Percentiles rank a stretch among this genome's conserved stretches.
Evolutionary conservation across 495 filamentous ascomycete genomes (phyloP).

Genomic region (Podospora didyma): DNA sequence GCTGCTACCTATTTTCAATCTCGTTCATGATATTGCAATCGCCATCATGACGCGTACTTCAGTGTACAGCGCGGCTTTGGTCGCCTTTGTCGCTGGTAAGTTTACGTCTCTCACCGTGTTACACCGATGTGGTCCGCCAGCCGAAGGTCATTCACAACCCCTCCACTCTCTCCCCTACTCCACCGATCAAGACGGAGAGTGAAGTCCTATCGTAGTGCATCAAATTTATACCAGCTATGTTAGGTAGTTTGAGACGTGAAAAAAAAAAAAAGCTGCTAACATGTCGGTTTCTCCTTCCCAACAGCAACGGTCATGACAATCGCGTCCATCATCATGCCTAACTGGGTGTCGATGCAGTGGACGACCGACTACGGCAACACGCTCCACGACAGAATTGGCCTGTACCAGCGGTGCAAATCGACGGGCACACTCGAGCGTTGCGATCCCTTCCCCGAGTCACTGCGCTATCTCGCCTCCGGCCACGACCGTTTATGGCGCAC

Average conservation of each 20-base stretch:
- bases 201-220: too few species aligned
- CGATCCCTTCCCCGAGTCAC: slow-evolving; percentile 42
- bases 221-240: too few species aligned
- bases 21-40: not conserved
- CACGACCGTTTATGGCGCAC: slow-evolving; percentile 74
- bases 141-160: too few species aligned
- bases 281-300: too few species aligned
- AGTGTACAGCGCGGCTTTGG: slow-evolving; percentile 55
- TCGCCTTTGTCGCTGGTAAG: slow-evolving; percentile 59
- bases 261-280: too few species aligned
- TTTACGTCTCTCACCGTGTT: slow-evolving; percentile 25
- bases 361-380: slow-evolving; percentile 44
- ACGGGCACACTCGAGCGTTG: slow-evolving; percentile 24
- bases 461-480: slow-evolving; percentile 35
- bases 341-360: slow-evolving; percentile 71
- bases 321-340: slow-evolving; percentile 65
- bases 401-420: slow-evolving; percentile 72
- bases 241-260: too few species aligned
- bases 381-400: slow-evolving; percentile 68
- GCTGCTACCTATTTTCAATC: too few species aligned
- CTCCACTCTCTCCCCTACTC: too few species aligned
- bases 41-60: slow-evolving; percentile 42
- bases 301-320: slow-evolving; percentile 76
- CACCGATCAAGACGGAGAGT: too few species aligned
- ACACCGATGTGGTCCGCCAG: slow-evolving; percentile 11